These are phyloP conservation scores for Dipteronia sinensis DNA, from an alignment of 345 rosid species.

Conservation along the genomic window DNA sequence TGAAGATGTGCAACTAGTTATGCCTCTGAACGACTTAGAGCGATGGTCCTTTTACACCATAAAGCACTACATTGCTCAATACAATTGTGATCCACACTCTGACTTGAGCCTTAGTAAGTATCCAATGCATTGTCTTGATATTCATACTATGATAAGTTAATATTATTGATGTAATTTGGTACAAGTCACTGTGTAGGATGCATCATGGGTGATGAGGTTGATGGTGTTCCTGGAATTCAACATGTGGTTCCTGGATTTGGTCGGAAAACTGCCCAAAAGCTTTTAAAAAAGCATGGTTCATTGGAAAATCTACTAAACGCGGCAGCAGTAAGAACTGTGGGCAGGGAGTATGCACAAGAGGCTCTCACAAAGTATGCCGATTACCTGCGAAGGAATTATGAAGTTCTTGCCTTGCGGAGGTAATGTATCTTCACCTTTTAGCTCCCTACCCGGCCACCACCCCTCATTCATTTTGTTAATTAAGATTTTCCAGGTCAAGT, in stretches of 20 bases:
- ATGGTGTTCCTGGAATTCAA: conserved; percentile 90
- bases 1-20: conserved; percentile 85
- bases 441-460: not conserved
- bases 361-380: conserved; percentile 82
- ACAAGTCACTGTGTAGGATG: conserved; percentile 49
- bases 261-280: conserved; percentile 80
- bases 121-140: conserved; percentile 10
- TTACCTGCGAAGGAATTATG: conserved; percentile 81
- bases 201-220: conserved; percentile 88
- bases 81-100: conserved; percentile 74
- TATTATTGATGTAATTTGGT: not conserved
- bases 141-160: not conserved
- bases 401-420: conserved; percentile 85
- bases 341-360: conserved; percentile 78
- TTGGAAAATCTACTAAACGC: conserved; percentile 77
- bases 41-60: conserved; percentile 94
- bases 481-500: not conserved
- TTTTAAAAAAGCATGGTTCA: conserved; percentile 82
- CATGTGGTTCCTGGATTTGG: conserved; percentile 86
- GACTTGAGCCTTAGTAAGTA: conserved; percentile 88
- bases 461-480: not conserved
- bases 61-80: conserved; percentile 77
- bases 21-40: conserved; percentile 69
- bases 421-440: conserved; percentile 15
- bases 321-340: conserved; percentile 86